Percentiles rank a stretch among this genome's conserved stretches.
phyloP scores from a whole-genome alignment of 148 eudicot species.

The Camellia granthamiana region DNA sequence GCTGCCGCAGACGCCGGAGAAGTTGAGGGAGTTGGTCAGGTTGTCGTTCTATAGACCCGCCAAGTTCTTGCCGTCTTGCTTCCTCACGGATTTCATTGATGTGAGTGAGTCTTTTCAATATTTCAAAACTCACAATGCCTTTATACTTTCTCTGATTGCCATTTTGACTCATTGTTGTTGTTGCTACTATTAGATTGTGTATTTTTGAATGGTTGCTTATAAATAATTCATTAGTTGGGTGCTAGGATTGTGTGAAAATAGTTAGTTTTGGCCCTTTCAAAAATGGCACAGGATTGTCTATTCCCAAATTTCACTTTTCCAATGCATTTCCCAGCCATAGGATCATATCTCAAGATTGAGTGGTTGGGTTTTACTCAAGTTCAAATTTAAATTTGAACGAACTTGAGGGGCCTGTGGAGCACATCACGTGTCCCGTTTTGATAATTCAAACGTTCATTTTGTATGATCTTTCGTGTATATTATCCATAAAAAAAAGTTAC shows the following conservation, averaged over 20 bases:
- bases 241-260: neutral
- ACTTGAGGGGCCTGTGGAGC: too few relatives aligned
- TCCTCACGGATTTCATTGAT: slow-evolving; percentile 53
- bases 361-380: too few relatives aligned
- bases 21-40: slow-evolving; percentile 39
- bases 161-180: neutral
- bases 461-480: too few relatives aligned
- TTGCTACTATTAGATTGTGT: too few relatives aligned
- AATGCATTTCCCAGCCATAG: too few relatives aligned
- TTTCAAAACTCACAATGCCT: neutral
- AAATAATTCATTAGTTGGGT: neutral
- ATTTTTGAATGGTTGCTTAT: neutral
- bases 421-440: too few relatives aligned
- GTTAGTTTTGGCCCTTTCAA: neutral
- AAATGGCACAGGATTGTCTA: too few relatives aligned
- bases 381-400: too few relatives aligned
- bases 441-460: too few relatives aligned
- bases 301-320: too few relatives aligned
- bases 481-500: too few relatives aligned
- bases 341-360: too few relatives aligned
- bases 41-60: slow-evolving; percentile 46
- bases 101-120: slow-evolving; percentile 32
- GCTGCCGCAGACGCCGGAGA: slow-evolving; percentile 44
- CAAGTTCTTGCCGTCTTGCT: slow-evolving; percentile 41
- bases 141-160: neutral